These are phyloP conservation scores for Boletellus ananas DNA, from an alignment of 768 basidiomycete species.

Conservation along the genomic window DNA sequence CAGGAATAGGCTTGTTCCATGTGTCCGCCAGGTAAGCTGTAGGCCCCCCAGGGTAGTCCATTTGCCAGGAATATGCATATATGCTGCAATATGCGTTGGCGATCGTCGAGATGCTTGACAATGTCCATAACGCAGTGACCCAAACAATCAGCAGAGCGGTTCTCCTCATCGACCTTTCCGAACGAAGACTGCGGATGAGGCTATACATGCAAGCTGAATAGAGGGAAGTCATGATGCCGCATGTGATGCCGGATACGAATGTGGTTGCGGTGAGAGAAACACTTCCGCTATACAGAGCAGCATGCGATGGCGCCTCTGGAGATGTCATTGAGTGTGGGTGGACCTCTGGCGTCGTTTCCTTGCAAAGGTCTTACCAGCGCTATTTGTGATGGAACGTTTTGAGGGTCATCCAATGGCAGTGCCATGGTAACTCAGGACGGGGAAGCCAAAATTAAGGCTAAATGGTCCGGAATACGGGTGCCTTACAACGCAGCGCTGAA, in stretches of 20 bases:
- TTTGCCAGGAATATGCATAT: not conserved
- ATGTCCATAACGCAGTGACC: not conserved
- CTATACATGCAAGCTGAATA: not conserved
- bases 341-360: not conserved
- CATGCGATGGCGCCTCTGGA: not conserved
- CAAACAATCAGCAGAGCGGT: not conserved
- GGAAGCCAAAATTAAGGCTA: too few relatives aligned
- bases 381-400: too few relatives aligned
- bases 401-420: too few relatives aligned
- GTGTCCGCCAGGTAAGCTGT: not conserved
- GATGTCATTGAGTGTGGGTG: not conserved
- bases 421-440: too few relatives aligned
- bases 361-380: too few relatives aligned
- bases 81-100: not conserved
- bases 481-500: too few relatives aligned
- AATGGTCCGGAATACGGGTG: too few relatives aligned
- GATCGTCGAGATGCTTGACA: not conserved
- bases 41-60: slow-evolving; percentile 2
- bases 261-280: not conserved
- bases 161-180: not conserved
- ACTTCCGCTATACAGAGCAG: not conserved
- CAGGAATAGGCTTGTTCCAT: not conserved
- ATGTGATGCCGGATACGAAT: not conserved
- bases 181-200: not conserved
- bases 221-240: slow-evolving; percentile 1